Conservation (phyloP, 164 flowering plant species). For the Magnolia officinalis region DNA sequence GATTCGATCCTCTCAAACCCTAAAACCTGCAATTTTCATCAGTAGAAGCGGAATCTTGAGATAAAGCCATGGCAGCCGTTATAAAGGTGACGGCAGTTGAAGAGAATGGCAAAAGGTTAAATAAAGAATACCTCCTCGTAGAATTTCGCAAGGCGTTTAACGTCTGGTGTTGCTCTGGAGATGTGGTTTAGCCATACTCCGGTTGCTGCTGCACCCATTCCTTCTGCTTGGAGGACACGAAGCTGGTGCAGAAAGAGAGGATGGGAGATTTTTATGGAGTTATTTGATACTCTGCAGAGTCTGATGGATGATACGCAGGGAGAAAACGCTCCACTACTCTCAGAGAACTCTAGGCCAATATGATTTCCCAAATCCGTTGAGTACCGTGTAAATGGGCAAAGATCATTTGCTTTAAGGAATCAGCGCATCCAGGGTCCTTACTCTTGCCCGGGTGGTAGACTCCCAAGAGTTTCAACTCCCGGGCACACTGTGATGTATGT, state of each 20-base stretch:
- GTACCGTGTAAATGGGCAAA: no score
- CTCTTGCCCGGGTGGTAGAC: no score
- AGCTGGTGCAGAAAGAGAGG: background rate
- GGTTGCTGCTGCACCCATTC: slow-evolving; percentile 47
- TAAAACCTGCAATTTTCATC: slow-evolving; percentile 36
- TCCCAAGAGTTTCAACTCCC: no score
- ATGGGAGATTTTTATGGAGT: no score
- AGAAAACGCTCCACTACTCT: no score
- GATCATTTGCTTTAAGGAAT: no score
- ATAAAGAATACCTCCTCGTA: slow-evolving; percentile 64
- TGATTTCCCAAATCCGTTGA: no score
- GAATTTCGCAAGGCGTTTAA: slow-evolving; percentile 75
- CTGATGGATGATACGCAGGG: no score
- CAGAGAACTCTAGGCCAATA: no score
- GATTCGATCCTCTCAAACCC: slow-evolving; percentile 82
- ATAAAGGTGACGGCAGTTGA: background rate
- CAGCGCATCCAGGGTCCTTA: no score
- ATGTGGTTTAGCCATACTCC: slow-evolving; percentile 65
- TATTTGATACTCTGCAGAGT: no score
- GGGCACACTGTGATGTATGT: no score
- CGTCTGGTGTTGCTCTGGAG: slow-evolving; percentile 70
- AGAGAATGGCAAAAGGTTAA: background rate
- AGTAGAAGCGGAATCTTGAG: background rate
- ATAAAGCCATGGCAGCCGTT: background rate
- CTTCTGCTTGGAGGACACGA: background rate